Base-by-base conservation (phyloP, 805 yeast genomes). In the Monosporozyma solicola region DNA sequence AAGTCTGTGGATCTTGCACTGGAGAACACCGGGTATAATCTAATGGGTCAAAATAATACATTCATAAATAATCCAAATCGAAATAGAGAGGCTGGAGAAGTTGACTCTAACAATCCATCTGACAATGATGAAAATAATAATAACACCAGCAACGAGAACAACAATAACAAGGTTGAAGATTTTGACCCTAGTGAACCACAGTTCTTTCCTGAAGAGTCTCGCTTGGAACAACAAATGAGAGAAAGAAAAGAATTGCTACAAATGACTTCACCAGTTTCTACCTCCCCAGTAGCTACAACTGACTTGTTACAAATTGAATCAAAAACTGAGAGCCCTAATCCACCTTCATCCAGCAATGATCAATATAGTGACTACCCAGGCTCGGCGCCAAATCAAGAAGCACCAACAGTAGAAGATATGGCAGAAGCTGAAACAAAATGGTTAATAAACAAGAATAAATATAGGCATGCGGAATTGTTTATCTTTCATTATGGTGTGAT, bases 171-270 rank as follows among this genome's bases (percentile, higher is more conserved):
- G 47, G 71, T 70, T 50, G 77, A 73, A 32, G 82, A 84, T n/a
- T 87, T 88, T 66, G 89, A 90, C 66, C 97, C 97, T 0, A 82
- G 90, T 15, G 97, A 90, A 64, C 97, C 97, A 0, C 97, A 90
- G 62, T 88, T 79, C 63, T 90, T 90, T 69, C 84, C 91, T 3
- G 76, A 74, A 53, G 73, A 64, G 16, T 61, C 63, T 6, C 55
- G 56, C 25, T 50, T 52, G 57, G 58, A 43, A 50, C 61, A 57
- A 63, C 62, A 48, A 51, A 55, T 41, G 48, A 53, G 57, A 61
- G 63, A 50, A 50, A 57, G 48, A 49, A 55, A 48, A 53, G 62
- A 58, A 10, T 49, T 49, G n/a, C 27, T 51, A 15, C 48, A 56
- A 15, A 24, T 47, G 5, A 47, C 22, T 5, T 47, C 50, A 15